Evolutionary conservation across 2,329 filamentous ascomycete genomes (phyloP).

Genomic region (Fusarium luffae): DNA sequence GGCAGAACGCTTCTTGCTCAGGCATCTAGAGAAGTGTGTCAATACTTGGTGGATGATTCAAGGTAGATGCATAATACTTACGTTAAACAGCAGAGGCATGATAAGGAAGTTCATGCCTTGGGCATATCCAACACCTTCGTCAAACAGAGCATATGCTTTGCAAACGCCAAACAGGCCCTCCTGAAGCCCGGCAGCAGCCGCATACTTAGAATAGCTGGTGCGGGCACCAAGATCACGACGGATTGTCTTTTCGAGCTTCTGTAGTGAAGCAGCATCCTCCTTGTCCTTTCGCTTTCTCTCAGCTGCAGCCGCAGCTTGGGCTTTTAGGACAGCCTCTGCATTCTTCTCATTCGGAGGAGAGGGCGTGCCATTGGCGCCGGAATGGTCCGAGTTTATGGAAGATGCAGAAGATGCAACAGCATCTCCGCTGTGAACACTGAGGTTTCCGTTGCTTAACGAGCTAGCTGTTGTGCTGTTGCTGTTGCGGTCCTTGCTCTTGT

Average conservation of each 20-base stretch:
- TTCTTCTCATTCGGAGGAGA: constrained; percentile 71
- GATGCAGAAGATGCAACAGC: constrained; percentile 81
- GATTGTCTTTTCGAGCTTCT: constrained; percentile 91
- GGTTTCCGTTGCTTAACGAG: constrained; percentile 64
- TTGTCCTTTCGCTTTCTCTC: constrained; percentile 83
- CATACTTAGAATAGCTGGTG: constrained; percentile 97
- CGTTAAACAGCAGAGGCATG: constrained; percentile 96
- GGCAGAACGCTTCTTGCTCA: constrained; percentile 94
- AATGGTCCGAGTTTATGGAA: constrained; percentile 83
- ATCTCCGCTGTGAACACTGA: constrained; percentile 70
- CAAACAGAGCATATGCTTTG: constrained; percentile 96
- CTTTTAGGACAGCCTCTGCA: constrained; percentile 71
- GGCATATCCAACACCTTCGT: constrained; percentile 94
- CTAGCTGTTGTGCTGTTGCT: constrained; percentile 66
- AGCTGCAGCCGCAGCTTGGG: constrained; percentile 70
- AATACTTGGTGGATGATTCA: neutral
- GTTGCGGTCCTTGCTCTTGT: constrained; percentile 76
- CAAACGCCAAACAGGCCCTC: constrained; percentile 95
- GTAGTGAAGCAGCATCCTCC: constrained; percentile 77
- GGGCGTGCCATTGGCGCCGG: constrained; percentile 66
- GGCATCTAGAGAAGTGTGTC: constrained; percentile 73
- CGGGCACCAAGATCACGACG: constrained; percentile 89
- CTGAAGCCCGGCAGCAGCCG: constrained; percentile 88
- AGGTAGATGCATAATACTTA: constrained; percentile 55
- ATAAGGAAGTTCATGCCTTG: constrained; percentile 99